phyloP scores from a whole-genome alignment of 192 early-diverging fungal genomes.

The Dissophora globulifera region DNA sequence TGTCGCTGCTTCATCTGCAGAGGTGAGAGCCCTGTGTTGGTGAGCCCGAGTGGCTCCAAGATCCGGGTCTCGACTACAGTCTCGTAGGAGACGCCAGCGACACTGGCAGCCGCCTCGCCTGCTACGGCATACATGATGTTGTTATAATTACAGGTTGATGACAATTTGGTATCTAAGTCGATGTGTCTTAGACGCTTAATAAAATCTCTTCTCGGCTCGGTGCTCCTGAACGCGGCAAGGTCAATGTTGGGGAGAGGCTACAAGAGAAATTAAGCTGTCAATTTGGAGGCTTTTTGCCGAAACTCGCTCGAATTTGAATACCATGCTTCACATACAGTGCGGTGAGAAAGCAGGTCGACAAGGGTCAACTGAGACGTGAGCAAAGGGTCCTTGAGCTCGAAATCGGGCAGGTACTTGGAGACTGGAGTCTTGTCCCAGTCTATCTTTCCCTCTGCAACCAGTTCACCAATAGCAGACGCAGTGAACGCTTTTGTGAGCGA shows the following conservation, averaged over 20 bases:
- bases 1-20: conserved; percentile 6
- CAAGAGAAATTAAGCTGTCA: no score
- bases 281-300: no score
- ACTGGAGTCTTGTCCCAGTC: conserved; percentile 24
- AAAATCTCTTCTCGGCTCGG: neutral
- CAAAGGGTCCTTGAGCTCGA: conserved; percentile 17
- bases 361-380: conserved; percentile 20
- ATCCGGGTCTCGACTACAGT: neutral
- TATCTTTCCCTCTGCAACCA: conserved; percentile 16
- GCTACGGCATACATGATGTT: conserved; percentile 19
- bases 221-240: neutral
- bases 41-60: neutral
- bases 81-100: conserved; percentile 6
- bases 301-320: neutral
- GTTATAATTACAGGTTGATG: neutral
- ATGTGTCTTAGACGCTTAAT: conserved; percentile 1
- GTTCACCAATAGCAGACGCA: conserved; percentile 11
- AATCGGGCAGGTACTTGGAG: conserved; percentile 19
- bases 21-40: conserved; percentile 7
- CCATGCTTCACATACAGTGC: conserved; percentile 11
- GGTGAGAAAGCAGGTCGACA: conserved; percentile 15
- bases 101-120: conserved; percentile 11
- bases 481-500: conserved; percentile 27
- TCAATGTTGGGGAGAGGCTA: conserved; percentile 5
- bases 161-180: neutral